phyloP scores from a whole-genome alignment of 2,329 filamentous ascomycete genomes.

The Monilinia fructicola region DNA sequence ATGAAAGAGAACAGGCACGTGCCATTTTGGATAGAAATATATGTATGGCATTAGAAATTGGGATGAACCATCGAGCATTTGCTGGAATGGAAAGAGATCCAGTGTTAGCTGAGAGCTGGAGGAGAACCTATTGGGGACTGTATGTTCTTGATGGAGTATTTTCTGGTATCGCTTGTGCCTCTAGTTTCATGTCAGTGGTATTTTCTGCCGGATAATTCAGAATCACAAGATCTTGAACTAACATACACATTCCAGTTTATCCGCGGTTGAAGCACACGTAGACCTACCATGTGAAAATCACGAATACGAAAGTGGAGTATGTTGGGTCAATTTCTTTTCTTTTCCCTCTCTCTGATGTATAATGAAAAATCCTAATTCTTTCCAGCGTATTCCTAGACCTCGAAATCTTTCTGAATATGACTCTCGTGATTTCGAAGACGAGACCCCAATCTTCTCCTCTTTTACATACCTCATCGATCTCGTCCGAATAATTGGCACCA shows the following conservation, averaged over 20 bases:
- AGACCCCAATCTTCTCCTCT: slow-evolving; percentile 43
- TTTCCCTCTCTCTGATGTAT: slow-evolving; percentile 23
- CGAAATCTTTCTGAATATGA: slow-evolving; percentile 43
- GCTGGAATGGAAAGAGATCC: slow-evolving; percentile 44
- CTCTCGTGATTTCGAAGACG: slow-evolving; percentile 40
- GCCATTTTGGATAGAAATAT: slow-evolving; percentile 50
- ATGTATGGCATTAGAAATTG: slow-evolving; percentile 58
- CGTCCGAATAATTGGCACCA: slow-evolving; percentile 41
- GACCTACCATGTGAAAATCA: slow-evolving; percentile 46
- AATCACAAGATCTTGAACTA: background rate
- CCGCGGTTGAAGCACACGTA: slow-evolving; percentile 39
- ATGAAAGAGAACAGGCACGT: slow-evolving; percentile 35
- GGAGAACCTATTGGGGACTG: slow-evolving; percentile 46
- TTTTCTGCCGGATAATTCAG: background rate
- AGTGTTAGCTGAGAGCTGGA: slow-evolving; percentile 45
- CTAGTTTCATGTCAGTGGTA: slow-evolving; percentile 33
- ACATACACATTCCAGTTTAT: slow-evolving; percentile 27
- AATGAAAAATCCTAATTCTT: slow-evolving; percentile 23
- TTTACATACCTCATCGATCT: slow-evolving; percentile 45
- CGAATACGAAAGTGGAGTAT: slow-evolving; percentile 45
- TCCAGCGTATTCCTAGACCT: slow-evolving; percentile 42
- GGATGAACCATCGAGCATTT: slow-evolving; percentile 58
- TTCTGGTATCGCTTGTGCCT: slow-evolving; percentile 29
- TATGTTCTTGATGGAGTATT: slow-evolving; percentile 38
- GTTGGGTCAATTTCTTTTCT: slow-evolving; percentile 23